phyloP scores from a whole-genome alignment of 768 basidiomycete genomes.

The Strobilomyces dryophilus region DNA sequence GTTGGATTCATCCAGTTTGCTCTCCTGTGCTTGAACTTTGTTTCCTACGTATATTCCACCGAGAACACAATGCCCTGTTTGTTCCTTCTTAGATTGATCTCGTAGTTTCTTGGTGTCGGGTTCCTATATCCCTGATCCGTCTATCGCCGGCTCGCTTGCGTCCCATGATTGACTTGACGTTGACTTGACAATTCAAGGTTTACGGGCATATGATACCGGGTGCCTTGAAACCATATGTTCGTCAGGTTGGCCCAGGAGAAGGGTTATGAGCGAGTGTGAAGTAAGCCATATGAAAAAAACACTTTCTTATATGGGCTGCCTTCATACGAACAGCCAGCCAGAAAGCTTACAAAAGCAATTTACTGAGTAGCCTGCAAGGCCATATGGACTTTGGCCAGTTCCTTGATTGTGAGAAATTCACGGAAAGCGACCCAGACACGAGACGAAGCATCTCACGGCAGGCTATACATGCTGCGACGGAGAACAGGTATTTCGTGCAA shows the following conservation, averaged over 20 bases:
- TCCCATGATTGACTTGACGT: not conserved
- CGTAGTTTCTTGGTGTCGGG: not conserved
- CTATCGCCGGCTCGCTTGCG: conserved; percentile 3
- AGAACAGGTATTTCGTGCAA: not conserved
- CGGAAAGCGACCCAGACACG: not conserved
- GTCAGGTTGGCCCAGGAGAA: not conserved
- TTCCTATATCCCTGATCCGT: conserved; percentile 2
- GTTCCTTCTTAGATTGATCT: not conserved
- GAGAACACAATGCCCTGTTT: not conserved
- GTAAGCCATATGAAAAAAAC: not conserved
- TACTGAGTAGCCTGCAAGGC: too few relatives aligned
- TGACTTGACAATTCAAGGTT: not conserved
- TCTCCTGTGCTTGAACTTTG: not conserved
- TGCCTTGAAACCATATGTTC: not conserved
- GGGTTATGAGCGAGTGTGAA: not conserved
- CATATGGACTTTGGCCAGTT: not conserved
- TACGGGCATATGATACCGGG: not conserved
- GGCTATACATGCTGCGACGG: not conserved
- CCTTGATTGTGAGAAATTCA: not conserved
- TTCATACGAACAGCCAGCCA: too few relatives aligned
- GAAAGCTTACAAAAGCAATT: too few relatives aligned
- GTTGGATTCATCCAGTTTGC: not conserved
- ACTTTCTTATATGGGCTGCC: too few relatives aligned
- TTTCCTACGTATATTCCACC: not conserved
- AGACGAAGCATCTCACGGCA: not conserved